These are phyloP conservation scores for Begonia loranthoides DNA, from an alignment of 306 rosid genomes.

Conservation along the genomic window DNA sequence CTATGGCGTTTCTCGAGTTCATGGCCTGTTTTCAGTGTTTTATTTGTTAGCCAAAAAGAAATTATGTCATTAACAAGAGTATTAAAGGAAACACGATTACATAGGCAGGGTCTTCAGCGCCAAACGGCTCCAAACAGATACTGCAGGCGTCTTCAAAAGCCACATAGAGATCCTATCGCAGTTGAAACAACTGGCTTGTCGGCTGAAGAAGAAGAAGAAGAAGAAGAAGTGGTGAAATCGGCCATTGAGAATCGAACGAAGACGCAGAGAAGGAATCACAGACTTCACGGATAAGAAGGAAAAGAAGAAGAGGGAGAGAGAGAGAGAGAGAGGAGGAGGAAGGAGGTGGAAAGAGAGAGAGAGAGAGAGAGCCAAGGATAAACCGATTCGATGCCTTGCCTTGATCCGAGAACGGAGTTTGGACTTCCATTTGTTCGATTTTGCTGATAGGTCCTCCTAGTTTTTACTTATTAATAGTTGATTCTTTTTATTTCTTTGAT, in stretches of 20 bases:
- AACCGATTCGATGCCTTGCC: conserved; percentile 48
- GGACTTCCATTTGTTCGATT: too few species aligned
- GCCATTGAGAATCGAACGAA: conserved; percentile 16
- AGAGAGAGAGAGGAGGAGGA: conserved; percentile 7
- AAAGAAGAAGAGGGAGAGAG: conserved; percentile 17
- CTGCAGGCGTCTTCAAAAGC: conserved; percentile 63
- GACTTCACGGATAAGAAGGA: conserved; percentile 8
- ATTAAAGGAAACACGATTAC: conserved; percentile 21
- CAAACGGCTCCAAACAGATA: conserved; percentile 72
- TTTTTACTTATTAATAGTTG: too few species aligned
- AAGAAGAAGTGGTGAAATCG: conserved; percentile 20
- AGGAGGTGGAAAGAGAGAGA: conserved; percentile 26
- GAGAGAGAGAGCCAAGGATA: too few species aligned
- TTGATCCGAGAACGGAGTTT: too few species aligned
- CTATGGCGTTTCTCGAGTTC: conserved; percentile 79
- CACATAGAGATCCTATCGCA: conserved; percentile 14
- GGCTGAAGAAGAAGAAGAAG: conserved; percentile 8
- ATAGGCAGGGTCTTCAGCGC: conserved; percentile 46
- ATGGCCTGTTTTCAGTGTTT: too few species aligned
- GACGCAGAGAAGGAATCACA: conserved; percentile 3
- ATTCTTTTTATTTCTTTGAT: too few species aligned
- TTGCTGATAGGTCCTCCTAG: too few species aligned
- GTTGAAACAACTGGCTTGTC: conserved; percentile 19
- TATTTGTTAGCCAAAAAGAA: too few species aligned
- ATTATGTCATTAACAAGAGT: too few species aligned